phyloP scores from a whole-genome alignment of 495 filamentous ascomycete genomes.

The Cercophora scortea region DNA sequence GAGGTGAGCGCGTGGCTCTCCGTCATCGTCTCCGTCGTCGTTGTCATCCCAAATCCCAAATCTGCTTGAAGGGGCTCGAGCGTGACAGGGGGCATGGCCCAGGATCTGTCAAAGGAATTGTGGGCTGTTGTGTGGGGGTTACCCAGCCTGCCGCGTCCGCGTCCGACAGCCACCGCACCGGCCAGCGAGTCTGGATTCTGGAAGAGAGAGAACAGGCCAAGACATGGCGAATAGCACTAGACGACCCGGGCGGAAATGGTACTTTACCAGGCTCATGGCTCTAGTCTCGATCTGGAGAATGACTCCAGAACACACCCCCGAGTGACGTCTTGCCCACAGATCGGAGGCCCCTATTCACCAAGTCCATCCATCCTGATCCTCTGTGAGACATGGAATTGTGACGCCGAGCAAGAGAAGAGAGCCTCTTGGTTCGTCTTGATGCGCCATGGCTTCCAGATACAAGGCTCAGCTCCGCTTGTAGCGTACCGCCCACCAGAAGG shows the following conservation, averaged over 20 bases:
- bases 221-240: slow-evolving; percentile 6
- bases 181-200: background rate
- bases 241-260: slow-evolving; percentile 7
- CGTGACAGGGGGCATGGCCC: slow-evolving; percentile 11
- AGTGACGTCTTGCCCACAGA: slow-evolving; percentile 11
- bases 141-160: slow-evolving; percentile 8
- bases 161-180: slow-evolving; percentile 6
- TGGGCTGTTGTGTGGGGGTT: slow-evolving; percentile 32
- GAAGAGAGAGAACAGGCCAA: slow-evolving; percentile 6
- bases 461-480: no score
- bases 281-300: slow-evolving; percentile 14
- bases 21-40: no score
- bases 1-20: background rate
- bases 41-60: no score
- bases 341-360: background rate
- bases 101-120: slow-evolving; percentile 17
- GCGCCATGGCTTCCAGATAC: no score
- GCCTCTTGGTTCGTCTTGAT: no score
- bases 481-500: no score
- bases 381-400: no score
- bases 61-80: slow-evolving; percentile 13
- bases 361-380: no score
- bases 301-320: slow-evolving; percentile 9
- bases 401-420: no score
- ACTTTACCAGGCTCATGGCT: background rate